Percentiles rank a stretch among this genome's conserved stretches.
Conservation (phyloP, 768 basidiomycete genomes). For the Pleurotus tuoliensis region DNA sequence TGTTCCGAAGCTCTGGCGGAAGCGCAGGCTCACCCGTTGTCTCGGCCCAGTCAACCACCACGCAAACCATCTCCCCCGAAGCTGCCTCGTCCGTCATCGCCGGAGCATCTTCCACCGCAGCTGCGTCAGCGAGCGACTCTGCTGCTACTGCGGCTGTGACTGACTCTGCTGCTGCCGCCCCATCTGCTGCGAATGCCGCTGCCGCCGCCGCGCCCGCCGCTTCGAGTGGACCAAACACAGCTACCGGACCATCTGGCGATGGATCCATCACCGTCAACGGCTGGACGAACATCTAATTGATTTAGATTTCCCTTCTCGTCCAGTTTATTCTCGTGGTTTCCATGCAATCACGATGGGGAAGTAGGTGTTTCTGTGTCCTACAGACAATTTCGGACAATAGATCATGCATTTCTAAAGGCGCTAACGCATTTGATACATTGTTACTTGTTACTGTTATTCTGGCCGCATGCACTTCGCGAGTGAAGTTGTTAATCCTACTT, state of each 20-base stretch:
- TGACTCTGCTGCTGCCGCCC: constrained; percentile 14
- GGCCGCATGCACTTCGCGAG: constrained; percentile 5
- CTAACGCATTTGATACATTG: constrained; percentile 4
- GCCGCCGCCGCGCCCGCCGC: constrained; percentile 15
- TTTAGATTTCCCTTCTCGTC: neutral
- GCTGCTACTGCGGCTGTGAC: constrained; percentile 28
- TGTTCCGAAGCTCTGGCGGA: constrained; percentile 28
- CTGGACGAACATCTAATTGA: constrained; percentile 27
- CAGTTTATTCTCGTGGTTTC: neutral
- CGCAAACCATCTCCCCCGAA: constrained; percentile 10
- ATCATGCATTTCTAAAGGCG: neutral
- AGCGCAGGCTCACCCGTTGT: constrained; percentile 9
- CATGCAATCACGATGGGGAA: neutral
- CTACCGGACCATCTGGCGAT: constrained; percentile 37
- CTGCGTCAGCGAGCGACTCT: constrained; percentile 29
- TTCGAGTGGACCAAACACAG: constrained; percentile 33
- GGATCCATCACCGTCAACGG: constrained; percentile 45
- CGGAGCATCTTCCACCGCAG: constrained; percentile 15
- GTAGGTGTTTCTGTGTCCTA: neutral
- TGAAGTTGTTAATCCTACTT: constrained; percentile 8
- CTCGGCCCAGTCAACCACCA: constrained; percentile 16
- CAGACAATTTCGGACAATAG: constrained; percentile 7
- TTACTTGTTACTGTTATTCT: neutral
- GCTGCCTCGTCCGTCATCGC: constrained; percentile 19
- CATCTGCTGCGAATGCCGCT: constrained; percentile 14